Conservation (phyloP, 768 basidiomycete species). For the Hygrocybe punicea region DNA sequence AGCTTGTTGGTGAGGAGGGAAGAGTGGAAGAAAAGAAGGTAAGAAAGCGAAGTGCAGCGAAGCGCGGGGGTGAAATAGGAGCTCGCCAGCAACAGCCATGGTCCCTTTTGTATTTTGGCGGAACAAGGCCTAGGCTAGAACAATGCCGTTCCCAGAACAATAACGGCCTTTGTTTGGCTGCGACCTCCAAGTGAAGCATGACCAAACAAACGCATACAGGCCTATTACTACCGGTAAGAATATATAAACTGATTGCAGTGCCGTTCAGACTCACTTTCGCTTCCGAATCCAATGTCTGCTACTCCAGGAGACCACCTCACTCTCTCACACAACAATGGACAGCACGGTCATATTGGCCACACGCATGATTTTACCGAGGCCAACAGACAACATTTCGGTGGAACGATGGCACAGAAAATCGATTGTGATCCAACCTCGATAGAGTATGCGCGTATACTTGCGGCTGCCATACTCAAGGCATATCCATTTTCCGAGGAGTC, state of each 20-base stretch:
- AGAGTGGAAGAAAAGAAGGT: background rate
- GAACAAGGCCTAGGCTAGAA: background rate
- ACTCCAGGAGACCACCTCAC: background rate
- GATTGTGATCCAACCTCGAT: conserved; percentile 19
- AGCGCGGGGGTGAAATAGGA: background rate
- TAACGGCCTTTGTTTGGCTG: too few species aligned
- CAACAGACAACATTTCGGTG: conserved; percentile 40
- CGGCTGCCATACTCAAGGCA: conserved; percentile 35
- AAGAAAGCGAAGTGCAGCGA: background rate
- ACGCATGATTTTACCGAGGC: conserved; percentile 28
- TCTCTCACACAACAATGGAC: background rate
- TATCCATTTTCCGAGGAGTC: conserved; percentile 52
- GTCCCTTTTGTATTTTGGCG: background rate
- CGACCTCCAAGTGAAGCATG: too few species aligned
- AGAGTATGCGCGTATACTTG: conserved; percentile 33
- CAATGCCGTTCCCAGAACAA: too few species aligned
- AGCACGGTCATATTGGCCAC: conserved; percentile 9
- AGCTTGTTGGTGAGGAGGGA: conserved; percentile 5
- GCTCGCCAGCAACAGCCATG: background rate
- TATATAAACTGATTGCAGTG: too few species aligned
- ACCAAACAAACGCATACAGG: too few species aligned
- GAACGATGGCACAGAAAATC: conserved; percentile 11
- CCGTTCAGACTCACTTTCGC: background rate
- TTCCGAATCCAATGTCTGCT: background rate
- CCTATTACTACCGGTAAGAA: too few species aligned